These are phyloP conservation scores for Iris pallida DNA, from an alignment of 116 monocot species.

Conservation along the genomic window DNA sequence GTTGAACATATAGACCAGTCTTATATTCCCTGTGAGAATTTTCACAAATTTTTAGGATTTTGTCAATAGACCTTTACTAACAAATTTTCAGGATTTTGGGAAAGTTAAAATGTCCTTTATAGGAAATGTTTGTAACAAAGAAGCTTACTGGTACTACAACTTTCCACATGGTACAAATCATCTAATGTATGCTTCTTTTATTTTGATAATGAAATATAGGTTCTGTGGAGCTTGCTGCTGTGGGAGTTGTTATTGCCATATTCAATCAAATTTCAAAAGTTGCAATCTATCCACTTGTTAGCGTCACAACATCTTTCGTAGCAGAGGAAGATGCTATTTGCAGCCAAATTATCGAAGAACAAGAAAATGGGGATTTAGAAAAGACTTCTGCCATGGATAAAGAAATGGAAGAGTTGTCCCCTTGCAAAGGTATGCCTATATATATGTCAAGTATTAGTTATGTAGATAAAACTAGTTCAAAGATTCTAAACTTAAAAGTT, in stretches of 20 bases:
- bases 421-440: slow-evolving; percentile 14
- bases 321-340: slow-evolving; percentile 53
- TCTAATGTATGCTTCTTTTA: neutral
- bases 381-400: slow-evolving; percentile 1
- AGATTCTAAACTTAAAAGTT: too few relatives aligned
- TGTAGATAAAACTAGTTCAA: too few relatives aligned
- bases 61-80: too few relatives aligned
- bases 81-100: too few relatives aligned
- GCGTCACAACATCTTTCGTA: slow-evolving; percentile 75
- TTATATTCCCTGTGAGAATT: too few relatives aligned
- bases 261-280: slow-evolving; percentile 63
- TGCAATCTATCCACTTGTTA: slow-evolving; percentile 66
- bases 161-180: too few relatives aligned
- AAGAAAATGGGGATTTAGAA: slow-evolving; percentile 26
- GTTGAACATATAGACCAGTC: too few relatives aligned
- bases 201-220: slow-evolving; percentile 16
- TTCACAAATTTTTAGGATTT: too few relatives aligned
- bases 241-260: slow-evolving; percentile 52
- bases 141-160: too few relatives aligned
- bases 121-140: too few relatives aligned
- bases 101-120: too few relatives aligned
- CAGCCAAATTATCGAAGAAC: slow-evolving; percentile 13
- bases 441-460: too few relatives aligned
- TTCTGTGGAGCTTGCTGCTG: slow-evolving; percentile 52
- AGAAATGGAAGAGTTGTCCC: slow-evolving; percentile 20